A percentile compares a stretch with the other conserved stretches of the same genome.
phyloP scores from a whole-genome alignment of 2,329 filamentous ascomycete species.

The Trichoderma sp. region DNA sequence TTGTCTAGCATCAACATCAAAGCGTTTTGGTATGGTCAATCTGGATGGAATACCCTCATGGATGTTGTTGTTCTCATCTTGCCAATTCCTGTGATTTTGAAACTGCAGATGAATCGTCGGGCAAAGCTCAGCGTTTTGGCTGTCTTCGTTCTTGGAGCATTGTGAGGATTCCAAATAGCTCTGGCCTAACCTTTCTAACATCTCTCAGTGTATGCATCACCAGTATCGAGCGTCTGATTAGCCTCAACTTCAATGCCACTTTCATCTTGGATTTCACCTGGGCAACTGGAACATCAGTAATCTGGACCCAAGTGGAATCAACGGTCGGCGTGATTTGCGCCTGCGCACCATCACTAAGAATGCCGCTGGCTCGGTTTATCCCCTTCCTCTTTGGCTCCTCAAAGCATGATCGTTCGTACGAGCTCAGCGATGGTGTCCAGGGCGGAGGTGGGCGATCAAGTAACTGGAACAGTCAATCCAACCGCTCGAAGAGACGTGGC shows the following conservation, averaged over 20 bases:
- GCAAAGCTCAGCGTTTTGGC: constrained; percentile 4
- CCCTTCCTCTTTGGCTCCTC: constrained; percentile 2
- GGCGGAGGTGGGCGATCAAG: not conserved
- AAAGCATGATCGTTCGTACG: not conserved
- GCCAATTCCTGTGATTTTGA: constrained; percentile 1
- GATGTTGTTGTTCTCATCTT: constrained; percentile 5
- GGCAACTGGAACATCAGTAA: constrained; percentile 4
- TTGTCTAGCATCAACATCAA: constrained; percentile 1
- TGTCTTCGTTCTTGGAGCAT: constrained; percentile 5
- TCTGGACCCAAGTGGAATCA: constrained; percentile 13
- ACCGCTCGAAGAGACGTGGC: not conserved
- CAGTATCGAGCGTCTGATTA: constrained; percentile 5
- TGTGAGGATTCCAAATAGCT: not conserved
- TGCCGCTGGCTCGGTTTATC: constrained; percentile 1
- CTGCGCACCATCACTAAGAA: constrained; percentile 1
- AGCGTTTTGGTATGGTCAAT: constrained; percentile 11
- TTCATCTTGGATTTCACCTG: constrained; percentile 8
- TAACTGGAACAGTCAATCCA: constrained; percentile 4
- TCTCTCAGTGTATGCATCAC: constrained; percentile 7
- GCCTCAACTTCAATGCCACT: constrained; percentile 9
- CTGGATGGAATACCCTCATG: constrained; percentile 11
- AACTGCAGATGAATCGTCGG: constrained; percentile 8
- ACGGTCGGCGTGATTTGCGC: constrained; percentile 14
- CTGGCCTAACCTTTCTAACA: not conserved
- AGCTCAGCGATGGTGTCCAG: not conserved